Percentiles rank a stretch among this genome's conserved stretches.
phyloP scores from a whole-genome alignment of 2,329 filamentous ascomycete genomes.

The Claviceps sp. region DNA sequence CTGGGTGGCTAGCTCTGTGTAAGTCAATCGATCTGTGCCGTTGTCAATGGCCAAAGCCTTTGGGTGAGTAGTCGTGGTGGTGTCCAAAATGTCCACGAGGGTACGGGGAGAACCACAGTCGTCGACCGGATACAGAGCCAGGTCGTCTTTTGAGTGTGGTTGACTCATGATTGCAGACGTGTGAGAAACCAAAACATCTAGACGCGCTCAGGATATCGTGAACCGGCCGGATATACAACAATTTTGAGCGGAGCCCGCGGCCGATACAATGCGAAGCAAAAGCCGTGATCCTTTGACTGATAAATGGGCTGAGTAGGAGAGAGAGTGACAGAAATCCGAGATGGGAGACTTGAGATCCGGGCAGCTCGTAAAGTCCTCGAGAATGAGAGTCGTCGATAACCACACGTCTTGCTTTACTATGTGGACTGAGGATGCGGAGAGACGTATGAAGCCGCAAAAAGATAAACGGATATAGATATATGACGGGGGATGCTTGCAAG shows the following conservation, averaged over 20 bases:
- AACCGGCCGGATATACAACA: not conserved
- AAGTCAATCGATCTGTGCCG: constrained; percentile 6
- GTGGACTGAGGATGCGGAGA: not conserved
- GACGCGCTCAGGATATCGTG: not conserved
- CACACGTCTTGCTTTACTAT: not conserved
- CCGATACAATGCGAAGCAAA: not conserved
- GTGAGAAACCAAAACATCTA: constrained; percentile 1
- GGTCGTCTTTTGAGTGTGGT: constrained; percentile 1
- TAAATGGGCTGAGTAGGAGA: not conserved
- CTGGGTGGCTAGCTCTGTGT: constrained; percentile 3
- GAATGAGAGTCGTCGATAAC: not conserved
- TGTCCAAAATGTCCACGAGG: constrained; percentile 10
- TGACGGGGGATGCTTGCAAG: not conserved
- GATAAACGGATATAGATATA: not conserved
- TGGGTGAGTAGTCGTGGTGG: constrained; percentile 6
- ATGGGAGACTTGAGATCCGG: too few relatives aligned
- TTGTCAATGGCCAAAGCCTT: constrained; percentile 8
- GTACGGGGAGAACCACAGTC: constrained; percentile 6
- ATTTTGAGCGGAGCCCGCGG: not conserved
- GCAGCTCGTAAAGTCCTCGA: not conserved
- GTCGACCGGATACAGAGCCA: constrained; percentile 6
- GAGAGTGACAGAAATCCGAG: not conserved
- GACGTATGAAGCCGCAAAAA: not conserved
- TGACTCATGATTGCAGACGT: constrained; percentile 1
- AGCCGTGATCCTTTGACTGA: not conserved